These are phyloP conservation scores for Aspergillus ostianus DNA, from an alignment of 495 filamentous ascomycete species.

Conservation along the genomic window DNA sequence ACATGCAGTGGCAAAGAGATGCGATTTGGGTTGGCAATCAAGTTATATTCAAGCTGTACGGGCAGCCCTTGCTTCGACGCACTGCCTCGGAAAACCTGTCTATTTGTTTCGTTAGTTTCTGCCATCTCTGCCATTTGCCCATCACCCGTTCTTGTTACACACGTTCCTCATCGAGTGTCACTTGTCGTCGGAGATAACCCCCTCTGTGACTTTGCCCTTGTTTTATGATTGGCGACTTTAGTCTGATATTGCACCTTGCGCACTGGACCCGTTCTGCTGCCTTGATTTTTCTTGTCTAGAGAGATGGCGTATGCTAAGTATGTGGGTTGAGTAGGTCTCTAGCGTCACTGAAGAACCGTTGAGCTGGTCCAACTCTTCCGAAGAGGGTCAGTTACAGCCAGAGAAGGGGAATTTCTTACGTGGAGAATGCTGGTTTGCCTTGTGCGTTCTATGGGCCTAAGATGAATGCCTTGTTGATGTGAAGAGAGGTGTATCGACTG, in stretches of 20 bases:
- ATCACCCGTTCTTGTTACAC: background rate
- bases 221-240: background rate
- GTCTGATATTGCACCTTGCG: background rate
- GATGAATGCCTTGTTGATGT: background rate
- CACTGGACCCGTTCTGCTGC: background rate
- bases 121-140: background rate
- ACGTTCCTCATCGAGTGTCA: background rate
- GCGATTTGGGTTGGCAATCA: background rate
- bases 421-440: slow-evolving; percentile 21
- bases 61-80: background rate
- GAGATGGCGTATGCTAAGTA: slow-evolving; percentile 9
- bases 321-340: slow-evolving; percentile 7
- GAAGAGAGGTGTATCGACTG: slow-evolving; percentile 8
- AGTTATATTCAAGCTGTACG: background rate
- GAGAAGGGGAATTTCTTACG: slow-evolving; percentile 5
- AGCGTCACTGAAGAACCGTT: slow-evolving; percentile 7
- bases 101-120: background rate
- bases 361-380: slow-evolving; percentile 9
- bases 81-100: background rate
- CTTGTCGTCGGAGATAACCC: background rate
- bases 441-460: slow-evolving; percentile 12
- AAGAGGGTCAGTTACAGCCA: slow-evolving; percentile 9
- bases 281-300: background rate
- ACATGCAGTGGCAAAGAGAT: background rate
- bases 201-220: background rate